These are phyloP conservation scores for Epichloe bromicola DNA, from an alignment of 2,329 filamentous ascomycete genomes.

Conservation along the genomic window DNA sequence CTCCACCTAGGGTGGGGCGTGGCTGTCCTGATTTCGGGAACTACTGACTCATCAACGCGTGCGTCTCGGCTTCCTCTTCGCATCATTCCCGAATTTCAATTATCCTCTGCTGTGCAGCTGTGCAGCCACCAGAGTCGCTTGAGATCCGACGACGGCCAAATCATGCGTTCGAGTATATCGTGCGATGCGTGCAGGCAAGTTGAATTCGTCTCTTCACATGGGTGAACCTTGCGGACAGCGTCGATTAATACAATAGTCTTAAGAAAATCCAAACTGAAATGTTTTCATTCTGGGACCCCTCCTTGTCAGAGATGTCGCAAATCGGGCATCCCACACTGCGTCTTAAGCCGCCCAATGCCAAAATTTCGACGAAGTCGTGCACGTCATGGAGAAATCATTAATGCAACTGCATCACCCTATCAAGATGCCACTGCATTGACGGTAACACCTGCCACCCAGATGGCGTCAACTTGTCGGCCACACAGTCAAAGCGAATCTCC, in stretches of 20 bases:
- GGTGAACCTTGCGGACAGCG: background rate
- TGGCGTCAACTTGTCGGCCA: background rate
- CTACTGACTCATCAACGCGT: background rate
- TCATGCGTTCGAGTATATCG: constrained; percentile 22
- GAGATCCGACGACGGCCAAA: background rate
- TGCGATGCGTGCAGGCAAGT: constrained; percentile 22
- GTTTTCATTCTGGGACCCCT: constrained; percentile 17
- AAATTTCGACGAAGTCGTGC: constrained; percentile 1
- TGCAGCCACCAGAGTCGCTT: background rate
- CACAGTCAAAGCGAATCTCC: background rate
- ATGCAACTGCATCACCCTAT: background rate
- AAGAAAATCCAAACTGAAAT: constrained; percentile 24
- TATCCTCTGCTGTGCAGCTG: background rate
- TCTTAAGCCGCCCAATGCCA: constrained; percentile 12
- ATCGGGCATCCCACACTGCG: constrained; percentile 14
- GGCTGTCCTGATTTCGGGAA: background rate
- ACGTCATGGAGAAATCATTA: constrained; percentile 1
- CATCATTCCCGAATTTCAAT: background rate
- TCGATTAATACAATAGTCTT: no score
- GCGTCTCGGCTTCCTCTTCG: background rate
- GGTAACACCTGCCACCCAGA: background rate
- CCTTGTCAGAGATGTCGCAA: constrained; percentile 20
- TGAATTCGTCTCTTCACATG: background rate
- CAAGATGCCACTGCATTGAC: background rate
- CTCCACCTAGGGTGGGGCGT: no score